Evolutionary conservation across 768 basidiomycete genomes (phyloP).

Genomic region (Plicaturopsis crispa): DNA sequence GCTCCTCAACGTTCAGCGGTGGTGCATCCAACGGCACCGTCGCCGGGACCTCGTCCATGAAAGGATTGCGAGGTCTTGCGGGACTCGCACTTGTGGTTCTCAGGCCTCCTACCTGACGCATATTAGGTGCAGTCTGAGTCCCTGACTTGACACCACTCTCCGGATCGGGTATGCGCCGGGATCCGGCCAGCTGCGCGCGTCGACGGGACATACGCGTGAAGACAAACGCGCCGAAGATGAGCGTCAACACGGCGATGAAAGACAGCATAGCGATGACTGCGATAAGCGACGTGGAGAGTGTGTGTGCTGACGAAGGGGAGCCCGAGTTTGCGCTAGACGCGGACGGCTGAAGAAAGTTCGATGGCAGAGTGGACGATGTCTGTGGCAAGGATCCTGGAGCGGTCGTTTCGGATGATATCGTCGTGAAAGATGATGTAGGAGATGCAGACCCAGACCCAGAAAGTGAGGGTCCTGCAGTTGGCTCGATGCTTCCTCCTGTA

Average conservation of each 20-base stretch:
- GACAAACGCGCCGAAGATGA: constrained; percentile 10
- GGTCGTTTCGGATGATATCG: background rate
- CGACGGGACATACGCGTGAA: no score
- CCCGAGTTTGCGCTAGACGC: background rate
- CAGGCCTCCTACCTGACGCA: background rate
- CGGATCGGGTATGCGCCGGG: no score
- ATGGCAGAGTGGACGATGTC: background rate
- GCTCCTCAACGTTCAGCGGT: no score
- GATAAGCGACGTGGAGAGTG: constrained; percentile 8
- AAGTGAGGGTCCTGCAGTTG: no score
- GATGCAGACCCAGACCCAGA: background rate
- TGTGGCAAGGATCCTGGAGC: constrained; percentile 3
- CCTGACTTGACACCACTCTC: no score
- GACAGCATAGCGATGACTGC: constrained; percentile 11
- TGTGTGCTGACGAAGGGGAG: constrained; percentile 7
- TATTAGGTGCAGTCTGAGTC: no score
- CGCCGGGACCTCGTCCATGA: no score
- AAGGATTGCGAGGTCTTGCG: no score
- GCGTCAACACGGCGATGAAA: constrained; percentile 10
- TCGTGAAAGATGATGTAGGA: background rate
- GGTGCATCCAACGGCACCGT: no score
- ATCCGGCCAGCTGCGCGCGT: no score
- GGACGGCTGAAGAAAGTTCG: background rate
- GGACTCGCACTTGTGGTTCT: no score
- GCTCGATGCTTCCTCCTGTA: no score